phyloP scores from a whole-genome alignment of 2,329 filamentous ascomycete species.

The Neonectria hederae region DNA sequence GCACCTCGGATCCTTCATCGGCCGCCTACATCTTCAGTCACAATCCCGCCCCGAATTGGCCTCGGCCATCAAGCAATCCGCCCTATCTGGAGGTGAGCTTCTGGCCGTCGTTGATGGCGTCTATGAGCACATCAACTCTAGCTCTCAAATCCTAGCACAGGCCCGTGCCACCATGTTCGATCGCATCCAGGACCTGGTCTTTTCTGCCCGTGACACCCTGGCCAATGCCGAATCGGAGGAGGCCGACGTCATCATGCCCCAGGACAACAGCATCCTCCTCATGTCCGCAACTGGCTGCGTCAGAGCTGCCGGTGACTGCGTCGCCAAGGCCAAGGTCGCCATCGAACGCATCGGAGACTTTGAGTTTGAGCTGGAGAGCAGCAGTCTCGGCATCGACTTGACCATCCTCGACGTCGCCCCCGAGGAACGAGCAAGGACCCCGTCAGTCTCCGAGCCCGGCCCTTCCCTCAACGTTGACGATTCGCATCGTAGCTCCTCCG shows the following conservation, averaged over 20 bases:
- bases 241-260: slow-evolving; percentile 81
- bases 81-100: slow-evolving; percentile 81
- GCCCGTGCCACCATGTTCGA: slow-evolving; percentile 81
- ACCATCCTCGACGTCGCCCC: slow-evolving; percentile 57
- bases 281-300: slow-evolving; percentile 87
- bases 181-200: slow-evolving; percentile 81
- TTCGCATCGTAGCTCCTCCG: slow-evolving; percentile 49
- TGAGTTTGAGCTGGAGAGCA: slow-evolving; percentile 77
- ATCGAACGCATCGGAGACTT: slow-evolving; percentile 93
- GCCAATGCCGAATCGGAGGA: slow-evolving; percentile 73
- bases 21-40: slow-evolving; percentile 88
- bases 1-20: slow-evolving; percentile 92
- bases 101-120: slow-evolving; percentile 84
- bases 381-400: slow-evolving; percentile 65
- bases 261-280: slow-evolving; percentile 79
- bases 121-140: slow-evolving; percentile 77
- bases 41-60: slow-evolving; percentile 86
- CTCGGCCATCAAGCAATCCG: slow-evolving; percentile 83
- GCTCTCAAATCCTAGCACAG: slow-evolving; percentile 71
- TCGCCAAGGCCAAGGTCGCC: slow-evolving; percentile 83
- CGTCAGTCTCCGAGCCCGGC: slow-evolving; percentile 47
- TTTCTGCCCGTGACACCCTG: slow-evolving; percentile 82
- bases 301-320: slow-evolving; percentile 88
- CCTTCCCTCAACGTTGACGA: slow-evolving; percentile 52
- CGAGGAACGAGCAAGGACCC: slow-evolving; percentile 46